These are phyloP conservation scores for Coprinopsis cinerea DNA, from an alignment of 768 basidiomycete genomes.

Conservation along the genomic window DNA sequence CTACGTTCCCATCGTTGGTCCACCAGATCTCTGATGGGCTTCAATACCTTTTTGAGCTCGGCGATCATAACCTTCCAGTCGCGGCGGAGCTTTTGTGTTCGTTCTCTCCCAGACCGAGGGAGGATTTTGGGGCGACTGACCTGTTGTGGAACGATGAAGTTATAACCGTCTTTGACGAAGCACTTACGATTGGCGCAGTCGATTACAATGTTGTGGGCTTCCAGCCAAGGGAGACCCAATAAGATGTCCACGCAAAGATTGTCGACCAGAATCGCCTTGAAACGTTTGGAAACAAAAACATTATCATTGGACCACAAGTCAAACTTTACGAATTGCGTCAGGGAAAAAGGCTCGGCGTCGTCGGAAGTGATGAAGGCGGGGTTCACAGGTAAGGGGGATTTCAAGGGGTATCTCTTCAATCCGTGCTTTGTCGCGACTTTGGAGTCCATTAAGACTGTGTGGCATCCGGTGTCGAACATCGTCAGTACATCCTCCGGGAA, in stretches of 20 bases:
- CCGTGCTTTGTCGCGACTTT: too few relatives aligned
- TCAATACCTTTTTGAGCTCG: too few relatives aligned
- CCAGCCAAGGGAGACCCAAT: conserved; percentile 28
- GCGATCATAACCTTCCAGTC: too few relatives aligned
- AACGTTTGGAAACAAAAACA: conserved; percentile 12
- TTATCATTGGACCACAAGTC: conserved; percentile 14
- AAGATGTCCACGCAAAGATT: conserved; percentile 23
- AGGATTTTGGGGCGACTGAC: conserved; percentile 16
- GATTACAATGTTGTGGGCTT: background rate
- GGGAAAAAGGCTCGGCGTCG: background rate
- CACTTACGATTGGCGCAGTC: background rate
- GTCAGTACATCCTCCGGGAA: too few relatives aligned
- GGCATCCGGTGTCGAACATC: too few relatives aligned
- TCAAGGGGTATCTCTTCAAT: background rate
- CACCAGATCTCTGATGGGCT: too few relatives aligned
- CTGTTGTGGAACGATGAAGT: background rate
- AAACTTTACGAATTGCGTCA: conserved; percentile 16
- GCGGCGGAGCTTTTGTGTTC: too few relatives aligned
- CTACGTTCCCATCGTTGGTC: too few relatives aligned
- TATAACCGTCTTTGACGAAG: background rate
- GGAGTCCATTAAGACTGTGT: too few relatives aligned
- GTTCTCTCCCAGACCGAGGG: too few relatives aligned
- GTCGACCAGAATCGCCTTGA: conserved; percentile 19
- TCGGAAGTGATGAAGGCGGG: background rate
- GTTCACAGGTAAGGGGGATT: conserved; percentile 8